These are phyloP conservation scores for Diplodia sapinea DNA, from an alignment of 2,329 filamentous ascomycete species.

Conservation along the genomic window DNA sequence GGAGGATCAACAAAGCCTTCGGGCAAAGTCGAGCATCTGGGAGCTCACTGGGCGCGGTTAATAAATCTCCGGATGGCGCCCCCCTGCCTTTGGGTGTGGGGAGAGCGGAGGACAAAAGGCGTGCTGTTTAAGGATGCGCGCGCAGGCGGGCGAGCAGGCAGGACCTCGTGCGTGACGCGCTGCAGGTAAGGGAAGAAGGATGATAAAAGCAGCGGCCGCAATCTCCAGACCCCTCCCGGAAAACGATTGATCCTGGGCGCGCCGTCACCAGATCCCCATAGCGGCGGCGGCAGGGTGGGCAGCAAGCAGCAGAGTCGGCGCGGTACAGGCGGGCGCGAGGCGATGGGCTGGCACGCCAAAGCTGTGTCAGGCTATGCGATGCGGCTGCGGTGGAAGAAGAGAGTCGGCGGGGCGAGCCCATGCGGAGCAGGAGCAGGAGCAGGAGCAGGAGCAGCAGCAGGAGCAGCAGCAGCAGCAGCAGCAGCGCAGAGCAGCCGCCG, in stretches of 20 bases:
- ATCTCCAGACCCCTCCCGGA: constrained; percentile 18
- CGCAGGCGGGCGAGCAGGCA: background rate
- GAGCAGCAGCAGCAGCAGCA: too few relatives aligned
- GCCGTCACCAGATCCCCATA: constrained; percentile 26
- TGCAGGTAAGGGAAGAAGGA: constrained; percentile 14
- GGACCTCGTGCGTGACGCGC: constrained; percentile 6
- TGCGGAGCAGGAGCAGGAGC: too few relatives aligned
- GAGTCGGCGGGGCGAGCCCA: background rate
- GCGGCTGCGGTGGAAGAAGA: constrained; percentile 22
- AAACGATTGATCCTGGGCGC: constrained; percentile 16
- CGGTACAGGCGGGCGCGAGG: background rate
- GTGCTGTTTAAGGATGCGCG: constrained; percentile 8
- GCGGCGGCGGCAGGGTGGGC: constrained; percentile 5
- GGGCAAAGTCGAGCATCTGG: background rate
- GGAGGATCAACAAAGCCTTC: constrained; percentile 9
- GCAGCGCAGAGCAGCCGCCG: background rate
- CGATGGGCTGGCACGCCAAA: background rate
- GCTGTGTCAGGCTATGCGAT: constrained; percentile 16
- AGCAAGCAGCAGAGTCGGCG: background rate
- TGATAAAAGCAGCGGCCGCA: too few relatives aligned
- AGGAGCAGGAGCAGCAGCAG: too few relatives aligned
- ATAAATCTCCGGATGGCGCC: background rate
- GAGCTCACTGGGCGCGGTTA: constrained; percentile 1
- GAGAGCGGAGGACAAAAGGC: background rate
- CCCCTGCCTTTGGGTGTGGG: background rate